phyloP scores from a whole-genome alignment of 352 stramenopile species.

The Saprolegnia parasitica region DNA sequence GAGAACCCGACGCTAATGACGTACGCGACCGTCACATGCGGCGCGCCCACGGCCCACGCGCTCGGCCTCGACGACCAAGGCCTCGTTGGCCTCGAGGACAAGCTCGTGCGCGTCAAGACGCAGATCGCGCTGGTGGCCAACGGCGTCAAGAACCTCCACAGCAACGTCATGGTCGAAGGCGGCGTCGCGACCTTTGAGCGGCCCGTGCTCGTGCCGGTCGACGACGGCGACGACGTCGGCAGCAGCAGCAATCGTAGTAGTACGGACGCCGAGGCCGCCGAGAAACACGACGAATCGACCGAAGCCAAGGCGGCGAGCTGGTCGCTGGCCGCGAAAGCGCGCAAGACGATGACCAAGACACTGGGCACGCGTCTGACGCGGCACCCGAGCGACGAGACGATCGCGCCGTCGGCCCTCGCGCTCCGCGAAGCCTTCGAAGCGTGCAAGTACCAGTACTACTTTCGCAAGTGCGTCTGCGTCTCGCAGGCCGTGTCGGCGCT shows the following conservation, averaged over 20 bases:
- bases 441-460: constrained; percentile 60
- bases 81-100: constrained; percentile 79
- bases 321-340: constrained; percentile 4
- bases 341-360: constrained; percentile 10
- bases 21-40: constrained; percentile 70
- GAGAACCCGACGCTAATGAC: constrained; percentile 31
- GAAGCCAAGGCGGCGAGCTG: not conserved
- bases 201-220: constrained; percentile 17
- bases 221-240: not conserved
- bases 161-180: constrained; percentile 26
- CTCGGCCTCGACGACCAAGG: constrained; percentile 72
- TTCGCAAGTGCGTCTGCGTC: constrained; percentile 77
- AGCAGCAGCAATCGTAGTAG: too few relatives aligned
- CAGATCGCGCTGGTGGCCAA: constrained; percentile 24
- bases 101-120: constrained; percentile 35
- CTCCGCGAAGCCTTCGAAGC: constrained; percentile 21
- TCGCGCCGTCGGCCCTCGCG: constrained; percentile 4
- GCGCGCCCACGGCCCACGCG: constrained; percentile 73
- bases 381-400: not conserved
- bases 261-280: not conserved
- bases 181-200: constrained; percentile 12
- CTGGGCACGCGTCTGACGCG: not conserved
- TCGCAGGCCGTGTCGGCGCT: constrained; percentile 78
- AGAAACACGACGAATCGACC: constrained; percentile 4
- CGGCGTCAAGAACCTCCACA: constrained; percentile 27